These are phyloP conservation scores for Sporothrix protearum DNA, from an alignment of 2,329 filamentous ascomycete genomes.

Conservation along the genomic window DNA sequence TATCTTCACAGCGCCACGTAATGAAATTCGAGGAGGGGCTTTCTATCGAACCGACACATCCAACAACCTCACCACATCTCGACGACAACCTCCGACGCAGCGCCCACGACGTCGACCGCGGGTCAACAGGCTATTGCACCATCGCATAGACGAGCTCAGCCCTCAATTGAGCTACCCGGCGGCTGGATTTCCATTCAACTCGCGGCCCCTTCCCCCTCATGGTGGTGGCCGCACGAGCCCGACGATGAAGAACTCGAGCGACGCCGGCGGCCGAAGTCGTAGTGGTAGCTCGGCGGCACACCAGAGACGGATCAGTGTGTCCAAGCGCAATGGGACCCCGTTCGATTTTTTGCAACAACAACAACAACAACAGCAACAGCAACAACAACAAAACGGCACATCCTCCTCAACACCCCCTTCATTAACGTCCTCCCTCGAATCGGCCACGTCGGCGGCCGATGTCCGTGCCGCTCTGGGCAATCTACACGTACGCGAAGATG, in stretches of 20 bases:
- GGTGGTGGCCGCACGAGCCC: slow-evolving; percentile 8
- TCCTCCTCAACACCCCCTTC: not conserved
- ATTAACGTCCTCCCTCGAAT: slow-evolving; percentile 48
- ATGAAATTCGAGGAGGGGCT: not conserved
- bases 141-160: not conserved
- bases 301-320: slow-evolving; percentile 12
- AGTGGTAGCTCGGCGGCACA: slow-evolving; percentile 13
- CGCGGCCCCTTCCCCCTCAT: not conserved
- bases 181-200: not conserved
- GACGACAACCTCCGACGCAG: not conserved
- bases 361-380: not conserved
- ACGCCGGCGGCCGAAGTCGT: slow-evolving; percentile 11
- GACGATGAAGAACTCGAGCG: slow-evolving; percentile 17
- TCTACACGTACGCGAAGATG: slow-evolving; percentile 71
- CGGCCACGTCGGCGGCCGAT: slow-evolving; percentile 71
- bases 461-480: slow-evolving; percentile 72
- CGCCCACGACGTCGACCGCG: not conserved
- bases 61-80: not conserved
- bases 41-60: not conserved
- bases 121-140: not conserved
- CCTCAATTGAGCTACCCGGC: not conserved
- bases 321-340: not conserved
- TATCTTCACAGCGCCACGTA: slow-evolving; percentile 14
- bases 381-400: not conserved
- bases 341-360: not conserved